These are phyloP conservation scores for Colletotrichum agaves DNA, from an alignment of 2,329 filamentous ascomycete species.

Conservation along the genomic window DNA sequence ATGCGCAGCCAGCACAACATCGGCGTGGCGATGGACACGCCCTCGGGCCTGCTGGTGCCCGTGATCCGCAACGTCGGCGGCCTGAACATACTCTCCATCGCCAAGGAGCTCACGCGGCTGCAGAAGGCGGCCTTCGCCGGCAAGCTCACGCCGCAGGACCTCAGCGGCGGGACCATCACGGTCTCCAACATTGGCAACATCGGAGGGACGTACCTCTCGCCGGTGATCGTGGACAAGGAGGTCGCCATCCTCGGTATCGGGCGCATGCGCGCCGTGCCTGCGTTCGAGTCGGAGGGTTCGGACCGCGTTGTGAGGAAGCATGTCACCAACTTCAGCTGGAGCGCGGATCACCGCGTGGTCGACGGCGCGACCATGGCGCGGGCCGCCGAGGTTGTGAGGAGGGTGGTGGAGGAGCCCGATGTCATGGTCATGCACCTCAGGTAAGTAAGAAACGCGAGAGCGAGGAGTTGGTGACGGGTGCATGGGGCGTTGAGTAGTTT, in stretches of 20 bases:
- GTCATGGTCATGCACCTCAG: constrained; percentile 85
- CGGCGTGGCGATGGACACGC: constrained; percentile 94
- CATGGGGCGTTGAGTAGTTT: not conserved
- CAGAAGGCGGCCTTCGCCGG: constrained; percentile 79
- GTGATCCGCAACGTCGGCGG: constrained; percentile 86
- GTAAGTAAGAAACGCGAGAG: constrained; percentile 51
- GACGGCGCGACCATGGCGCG: constrained; percentile 95
- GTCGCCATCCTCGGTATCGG: constrained; percentile 93
- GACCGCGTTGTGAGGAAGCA: constrained; percentile 77
- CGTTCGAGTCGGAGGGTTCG: constrained; percentile 68
- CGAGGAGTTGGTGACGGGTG: not conserved
- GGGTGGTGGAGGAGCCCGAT: constrained; percentile 85
- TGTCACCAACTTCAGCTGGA: constrained; percentile 94
- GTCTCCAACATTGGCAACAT: constrained; percentile 97
- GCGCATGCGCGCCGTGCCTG: constrained; percentile 80
- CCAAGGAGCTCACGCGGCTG: constrained; percentile 78
- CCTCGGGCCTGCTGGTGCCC: constrained; percentile 86
- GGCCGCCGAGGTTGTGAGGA: constrained; percentile 83
- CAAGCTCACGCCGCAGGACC: constrained; percentile 78
- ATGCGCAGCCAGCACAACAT: constrained; percentile 92
- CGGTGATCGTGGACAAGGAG: constrained; percentile 90
- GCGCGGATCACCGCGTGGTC: constrained; percentile 91
- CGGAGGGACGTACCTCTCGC: constrained; percentile 90
- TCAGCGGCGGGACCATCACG: constrained; percentile 90
- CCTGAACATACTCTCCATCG: constrained; percentile 81